phyloP scores from a whole-genome alignment of 2,329 filamentous ascomycete genomes.

The Endocalyx cinctus region DNA sequence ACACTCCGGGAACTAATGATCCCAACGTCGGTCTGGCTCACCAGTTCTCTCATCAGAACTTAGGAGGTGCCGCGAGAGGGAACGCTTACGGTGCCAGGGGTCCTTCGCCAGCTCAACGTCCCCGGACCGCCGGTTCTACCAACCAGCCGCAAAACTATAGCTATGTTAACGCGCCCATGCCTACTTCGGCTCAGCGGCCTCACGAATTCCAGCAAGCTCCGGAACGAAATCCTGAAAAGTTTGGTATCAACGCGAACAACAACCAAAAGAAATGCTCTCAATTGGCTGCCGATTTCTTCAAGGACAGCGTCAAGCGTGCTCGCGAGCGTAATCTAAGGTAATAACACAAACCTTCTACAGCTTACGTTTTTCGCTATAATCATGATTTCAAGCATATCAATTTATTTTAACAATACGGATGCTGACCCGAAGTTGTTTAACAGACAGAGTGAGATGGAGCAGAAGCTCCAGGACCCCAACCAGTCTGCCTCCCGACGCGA shows the following conservation, averaged over 20 bases:
- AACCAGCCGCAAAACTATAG: conserved; percentile 55
- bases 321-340: conserved; percentile 93
- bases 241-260: conserved; percentile 59
- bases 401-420: not conserved
- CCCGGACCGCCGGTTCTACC: conserved; percentile 73
- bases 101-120: conserved; percentile 68
- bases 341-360: too few relatives aligned
- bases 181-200: conserved; percentile 50
- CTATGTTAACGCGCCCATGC: conserved; percentile 67
- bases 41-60: conserved; percentile 95
- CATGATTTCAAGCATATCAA: too few relatives aligned
- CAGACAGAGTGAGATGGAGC: conserved; percentile 89
- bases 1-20: conserved; percentile 65
- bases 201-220: conserved; percentile 75
- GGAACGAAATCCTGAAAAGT: conserved; percentile 82
- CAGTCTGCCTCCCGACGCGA: conserved; percentile 73
- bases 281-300: conserved; percentile 87
- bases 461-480: conserved; percentile 72
- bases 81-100: conserved; percentile 66
- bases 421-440: conserved; percentile 18
- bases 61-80: conserved; percentile 67
- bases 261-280: conserved; percentile 68
- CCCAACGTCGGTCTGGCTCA: conserved; percentile 87
- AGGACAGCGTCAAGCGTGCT: conserved; percentile 94
- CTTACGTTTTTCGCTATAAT: conserved; percentile 9